Base-by-base conservation (phyloP, 2,329 filamentous ascomycete genomes). In the Alternaria sp. region DNA sequence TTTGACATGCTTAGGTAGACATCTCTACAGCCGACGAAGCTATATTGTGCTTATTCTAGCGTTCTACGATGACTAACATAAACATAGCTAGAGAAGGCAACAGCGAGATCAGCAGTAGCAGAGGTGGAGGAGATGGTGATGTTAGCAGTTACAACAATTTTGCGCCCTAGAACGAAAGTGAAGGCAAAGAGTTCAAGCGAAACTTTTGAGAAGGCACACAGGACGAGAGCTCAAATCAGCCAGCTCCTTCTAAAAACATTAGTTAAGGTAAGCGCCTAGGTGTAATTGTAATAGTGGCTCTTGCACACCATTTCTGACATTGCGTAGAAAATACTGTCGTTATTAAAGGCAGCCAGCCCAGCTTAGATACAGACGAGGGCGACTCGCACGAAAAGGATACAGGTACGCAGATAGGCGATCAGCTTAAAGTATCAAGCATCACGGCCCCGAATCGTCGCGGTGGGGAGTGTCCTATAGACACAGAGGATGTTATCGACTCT, bases 321-420 rank as follows among this genome's bases (percentile, higher is more conserved):
- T 54, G 40, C 57, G 48, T 60, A 65, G 62, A 54, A 41, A 57
- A 59, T 59, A 31, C 31, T 44, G 51, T 63, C 33, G 49, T 65
- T n/a, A 53, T 63, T 33, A 23, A 56, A 54, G 52, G 59, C 33
- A 63, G 50, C 33, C 44, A 65, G 36, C 11, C 51, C 21, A 34
- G 39, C 28, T 37, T 13, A 54, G 57, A 62, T 48, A 51, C 42
- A 40, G 28, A 58, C 33, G 41, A 53, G 52, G 37, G 50, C 46
- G 40, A 54, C 51, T 39, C 31, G 49, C 39, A 51, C 45, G 34
- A 58, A 60, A 48, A 49, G 31, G 26, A 62, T 54, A 34, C 51
- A 53, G 59, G 46, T 41, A 33, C 34, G 45, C 41, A 62, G 31
- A 56, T 45, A 48, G 14, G 42, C 41, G 39, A 56, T 50, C 34